These are phyloP conservation scores for Leptoxyphium fumago DNA, from an alignment of 2,329 filamentous ascomycete genomes.

Conservation along the genomic window DNA sequence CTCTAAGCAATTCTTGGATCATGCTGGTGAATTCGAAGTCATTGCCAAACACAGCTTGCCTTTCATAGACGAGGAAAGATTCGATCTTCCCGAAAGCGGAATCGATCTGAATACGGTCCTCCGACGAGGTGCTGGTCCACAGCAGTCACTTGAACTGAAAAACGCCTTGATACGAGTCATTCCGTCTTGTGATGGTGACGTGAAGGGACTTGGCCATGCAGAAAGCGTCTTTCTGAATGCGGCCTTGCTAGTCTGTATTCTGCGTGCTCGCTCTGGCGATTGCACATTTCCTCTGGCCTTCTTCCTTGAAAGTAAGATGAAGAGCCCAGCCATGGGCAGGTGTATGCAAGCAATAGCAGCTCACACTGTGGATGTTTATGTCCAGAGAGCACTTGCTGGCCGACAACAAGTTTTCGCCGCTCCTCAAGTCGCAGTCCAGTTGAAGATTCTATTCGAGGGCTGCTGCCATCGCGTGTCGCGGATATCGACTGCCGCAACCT, in stretches of 20 bases:
- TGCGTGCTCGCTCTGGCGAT: slow-evolving; percentile 74
- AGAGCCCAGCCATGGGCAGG: slow-evolving; percentile 43
- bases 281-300: slow-evolving; percentile 83
- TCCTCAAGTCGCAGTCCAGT: slow-evolving; percentile 74
- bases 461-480: slow-evolving; percentile 90
- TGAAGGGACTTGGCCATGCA: slow-evolving; percentile 70
- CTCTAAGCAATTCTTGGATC: slow-evolving; percentile 57
- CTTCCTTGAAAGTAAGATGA: slow-evolving; percentile 81
- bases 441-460: slow-evolving; percentile 68
- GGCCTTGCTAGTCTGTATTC: slow-evolving; percentile 73
- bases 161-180: slow-evolving; percentile 59
- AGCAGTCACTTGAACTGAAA: slow-evolving; percentile 68
- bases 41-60: slow-evolving; percentile 81
- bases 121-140: slow-evolving; percentile 67
- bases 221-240: slow-evolving; percentile 88
- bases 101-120: slow-evolving; percentile 93
- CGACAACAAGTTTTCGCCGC: slow-evolving; percentile 69
- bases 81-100: slow-evolving; percentile 85
- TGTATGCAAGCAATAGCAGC: slow-evolving; percentile 49
- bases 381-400: slow-evolving; percentile 59
- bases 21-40: slow-evolving; percentile 62
- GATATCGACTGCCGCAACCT: slow-evolving; percentile 74
- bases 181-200: slow-evolving; percentile 61
- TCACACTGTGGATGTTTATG: slow-evolving; percentile 65
- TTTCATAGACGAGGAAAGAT: slow-evolving; percentile 73